Evolutionary conservation across 345 rosid genomes (phyloP), one percentile per base, ranked within the genome.

Genomic region (Gossypium rotundifolium): DNA sequence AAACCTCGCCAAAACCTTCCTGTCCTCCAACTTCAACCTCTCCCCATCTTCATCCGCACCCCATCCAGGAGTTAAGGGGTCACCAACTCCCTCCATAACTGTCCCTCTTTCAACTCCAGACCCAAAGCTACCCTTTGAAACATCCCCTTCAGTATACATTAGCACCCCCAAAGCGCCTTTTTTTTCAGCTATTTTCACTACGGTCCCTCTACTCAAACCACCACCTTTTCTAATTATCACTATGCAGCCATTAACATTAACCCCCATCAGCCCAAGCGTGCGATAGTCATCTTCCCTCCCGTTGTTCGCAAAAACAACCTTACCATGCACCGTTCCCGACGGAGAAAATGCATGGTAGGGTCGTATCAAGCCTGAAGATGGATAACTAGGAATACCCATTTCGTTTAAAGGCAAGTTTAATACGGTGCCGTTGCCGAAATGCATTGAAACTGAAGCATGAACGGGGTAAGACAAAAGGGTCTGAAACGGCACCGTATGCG

Each of bases 301-400:
- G 83, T 86, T 78, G 75, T 93, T 93, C 11, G 82, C 94, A 72
- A 84, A 95, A 29, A 90, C 96, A 3, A 85, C 89, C 82, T 73
- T 75, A 54, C 84, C 88, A 20, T 69, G 79, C 81, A 61, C 94
- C 74, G 90, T 52, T 22, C 93, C 96, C 1, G 99, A 95, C 7
- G 99, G 99, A 2, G 99, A 86, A 59, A 90, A 95, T 29, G 99
- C 98, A 75, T 95, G 99, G 85, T 90, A 95, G 9, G 99, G 96
- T 69, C 65, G 81, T 10, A 91, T 83, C 25, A 88, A 78, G 40
- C 80, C 81, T 29, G 52, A 66, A 27, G 18, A 80, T 55, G 71
- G 81, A 2, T 75, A 57, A 44, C 14, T 25, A 8, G 72, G 46
- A n/a, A 75, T 51, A 11, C 75, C 78, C 60, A 51, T 78, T 74